phyloP scores from a whole-genome alignment of 1,284 basidiomycete species.

The Vanrija sp. region DNA sequence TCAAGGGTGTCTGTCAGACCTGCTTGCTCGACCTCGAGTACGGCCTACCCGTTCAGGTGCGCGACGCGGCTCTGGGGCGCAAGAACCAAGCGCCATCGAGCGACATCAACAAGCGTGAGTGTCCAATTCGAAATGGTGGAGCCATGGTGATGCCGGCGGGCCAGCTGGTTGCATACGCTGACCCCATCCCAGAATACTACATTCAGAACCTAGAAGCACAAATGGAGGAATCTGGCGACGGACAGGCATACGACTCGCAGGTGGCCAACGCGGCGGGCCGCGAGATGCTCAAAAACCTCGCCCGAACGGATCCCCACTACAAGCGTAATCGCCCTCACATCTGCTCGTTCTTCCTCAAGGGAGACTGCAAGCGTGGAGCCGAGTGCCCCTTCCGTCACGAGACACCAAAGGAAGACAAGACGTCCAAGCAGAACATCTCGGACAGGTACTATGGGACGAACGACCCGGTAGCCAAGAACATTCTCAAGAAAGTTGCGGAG shows the following conservation, averaged over 20 bases:
- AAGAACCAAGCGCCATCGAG: conserved; percentile 87
- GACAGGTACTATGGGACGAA: conserved; percentile 87
- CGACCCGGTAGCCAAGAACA: conserved; percentile 87
- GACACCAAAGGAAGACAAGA: conserved; percentile 60
- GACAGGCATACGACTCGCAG: conserved; percentile 58
- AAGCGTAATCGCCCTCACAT: conserved; percentile 91
- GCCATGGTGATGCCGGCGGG: too few species aligned
- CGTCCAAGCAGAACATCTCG: conserved; percentile 74
- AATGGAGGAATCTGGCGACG: conserved; percentile 46
- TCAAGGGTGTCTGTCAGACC: conserved; percentile 98
- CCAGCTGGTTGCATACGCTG: background rate
- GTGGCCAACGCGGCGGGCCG: conserved; percentile 74
- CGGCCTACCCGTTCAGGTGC: conserved; percentile 91
- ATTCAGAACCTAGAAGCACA: conserved; percentile 93
- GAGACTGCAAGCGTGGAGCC: conserved; percentile 83
- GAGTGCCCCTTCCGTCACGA: conserved; percentile 96
- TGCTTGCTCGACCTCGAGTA: conserved; percentile 95
- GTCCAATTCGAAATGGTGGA: too few species aligned
- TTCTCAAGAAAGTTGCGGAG: conserved; percentile 69
- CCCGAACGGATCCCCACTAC: conserved; percentile 91
- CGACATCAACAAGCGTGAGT: conserved; percentile 76
- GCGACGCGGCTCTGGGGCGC: conserved; percentile 87
- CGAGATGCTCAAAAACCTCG: conserved; percentile 91
- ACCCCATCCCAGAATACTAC: conserved; percentile 67
- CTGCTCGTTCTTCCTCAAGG: conserved; percentile 94